These are phyloP conservation scores for Nicotiana paniculata DNA, from an alignment of 257 asterid species.

Conservation along the genomic window DNA sequence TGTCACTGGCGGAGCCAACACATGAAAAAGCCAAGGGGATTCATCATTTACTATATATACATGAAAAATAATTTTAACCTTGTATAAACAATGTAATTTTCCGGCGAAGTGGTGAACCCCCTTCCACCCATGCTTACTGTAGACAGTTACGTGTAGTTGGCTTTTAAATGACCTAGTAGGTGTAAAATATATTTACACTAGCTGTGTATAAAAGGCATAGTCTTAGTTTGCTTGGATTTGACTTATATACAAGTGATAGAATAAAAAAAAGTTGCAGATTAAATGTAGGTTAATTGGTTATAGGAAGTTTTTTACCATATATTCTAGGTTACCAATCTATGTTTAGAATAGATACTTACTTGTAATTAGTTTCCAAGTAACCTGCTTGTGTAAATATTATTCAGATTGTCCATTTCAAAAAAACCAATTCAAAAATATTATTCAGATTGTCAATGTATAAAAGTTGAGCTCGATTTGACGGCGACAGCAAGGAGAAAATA, in stretches of 20 bases:
- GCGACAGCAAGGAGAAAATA: neutral
- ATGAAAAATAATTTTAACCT: too few relatives aligned
- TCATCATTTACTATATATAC: too few relatives aligned
- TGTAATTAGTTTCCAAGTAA: too few relatives aligned
- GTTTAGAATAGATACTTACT: neutral
- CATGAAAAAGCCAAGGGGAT: too few relatives aligned
- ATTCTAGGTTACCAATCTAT: neutral
- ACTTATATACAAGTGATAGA: neutral
- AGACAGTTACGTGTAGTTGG: neutral
- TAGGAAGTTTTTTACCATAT: neutral
- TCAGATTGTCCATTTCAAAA: too few relatives aligned
- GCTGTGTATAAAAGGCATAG: neutral
- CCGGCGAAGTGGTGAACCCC: too few relatives aligned
- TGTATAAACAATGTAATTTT: too few relatives aligned
- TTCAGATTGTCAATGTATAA: neutral
- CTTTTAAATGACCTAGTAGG: neutral
- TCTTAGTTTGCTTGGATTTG: neutral
- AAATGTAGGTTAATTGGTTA: neutral
- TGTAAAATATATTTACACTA: neutral
- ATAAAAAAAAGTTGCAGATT: neutral
- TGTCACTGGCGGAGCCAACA: too few relatives aligned
- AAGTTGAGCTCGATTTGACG: neutral
- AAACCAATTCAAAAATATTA: too few relatives aligned
- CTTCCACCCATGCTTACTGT: neutral
- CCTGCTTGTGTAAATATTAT: too few relatives aligned